Conservation (phyloP, 2,329 filamentous ascomycete species). For the Aspergillus melleus region DNA sequence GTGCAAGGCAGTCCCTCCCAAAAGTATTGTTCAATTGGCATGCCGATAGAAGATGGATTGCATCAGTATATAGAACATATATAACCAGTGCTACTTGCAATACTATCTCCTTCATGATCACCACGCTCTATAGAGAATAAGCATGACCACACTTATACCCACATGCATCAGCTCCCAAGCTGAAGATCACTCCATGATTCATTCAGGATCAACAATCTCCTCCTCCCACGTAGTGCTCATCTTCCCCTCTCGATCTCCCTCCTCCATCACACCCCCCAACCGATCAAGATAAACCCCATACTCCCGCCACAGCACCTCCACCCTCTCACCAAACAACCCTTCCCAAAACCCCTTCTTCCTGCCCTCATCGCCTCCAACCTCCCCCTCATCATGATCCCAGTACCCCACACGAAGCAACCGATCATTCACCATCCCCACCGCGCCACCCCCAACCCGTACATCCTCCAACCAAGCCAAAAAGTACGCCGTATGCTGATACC, state of each 20-base stretch:
- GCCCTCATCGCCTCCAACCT: background rate
- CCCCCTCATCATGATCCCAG: conserved; percentile 15
- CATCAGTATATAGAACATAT: background rate
- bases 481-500: conserved; percentile 88
- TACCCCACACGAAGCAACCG: conserved; percentile 38
- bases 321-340: conserved; percentile 62
- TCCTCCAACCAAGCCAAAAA: conserved; percentile 84
- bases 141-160: too few relatives aligned
- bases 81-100: background rate
- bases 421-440: conserved; percentile 58
- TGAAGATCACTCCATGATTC: background rate
- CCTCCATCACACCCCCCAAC: conserved; percentile 15
- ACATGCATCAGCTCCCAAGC: too few relatives aligned
- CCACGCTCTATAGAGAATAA: too few relatives aligned
- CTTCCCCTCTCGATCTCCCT: conserved; percentile 1
- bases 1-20: background rate
- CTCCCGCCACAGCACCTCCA: conserved; percentile 71
- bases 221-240: conserved; percentile 26
- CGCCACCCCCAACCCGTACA: conserved; percentile 65
- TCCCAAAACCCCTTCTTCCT: conserved; percentile 34
- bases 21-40: background rate
- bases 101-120: background rate
- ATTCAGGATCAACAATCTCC: conserved; percentile 25
- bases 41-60: background rate
- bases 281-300: conserved; percentile 59